Conservation (phyloP, 2,329 filamentous ascomycete genomes). For the Aureobasidium sp. region DNA sequence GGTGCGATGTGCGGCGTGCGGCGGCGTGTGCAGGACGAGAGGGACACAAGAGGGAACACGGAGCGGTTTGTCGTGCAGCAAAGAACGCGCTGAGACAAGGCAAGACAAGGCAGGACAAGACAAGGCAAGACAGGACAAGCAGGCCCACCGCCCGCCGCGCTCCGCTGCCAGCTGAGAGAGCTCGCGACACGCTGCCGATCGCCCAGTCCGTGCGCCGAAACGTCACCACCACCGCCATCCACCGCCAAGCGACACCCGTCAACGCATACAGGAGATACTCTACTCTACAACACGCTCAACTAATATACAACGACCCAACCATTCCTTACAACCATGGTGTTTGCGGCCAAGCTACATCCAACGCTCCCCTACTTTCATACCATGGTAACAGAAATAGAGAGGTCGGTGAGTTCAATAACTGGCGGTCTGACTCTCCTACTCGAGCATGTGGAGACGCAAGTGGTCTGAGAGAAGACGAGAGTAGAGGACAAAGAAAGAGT, state of each 20-base stretch:
- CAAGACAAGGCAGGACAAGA: not conserved
- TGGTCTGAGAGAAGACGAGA: too few species aligned
- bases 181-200: not conserved
- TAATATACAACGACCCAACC: too few species aligned
- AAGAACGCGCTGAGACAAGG: conserved; percentile 1
- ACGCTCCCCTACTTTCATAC: too few species aligned
- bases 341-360: too few species aligned
- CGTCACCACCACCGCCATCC: not conserved
- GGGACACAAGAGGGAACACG: not conserved
- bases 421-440: too few species aligned
- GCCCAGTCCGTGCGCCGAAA: not conserved
- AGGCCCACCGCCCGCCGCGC: not conserved
- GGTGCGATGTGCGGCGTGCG: conserved; percentile 4
- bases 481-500: too few species aligned
- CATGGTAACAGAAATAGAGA: too few species aligned
- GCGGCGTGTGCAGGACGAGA: not conserved
- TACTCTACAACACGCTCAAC: too few species aligned
- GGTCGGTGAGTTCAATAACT: too few species aligned
- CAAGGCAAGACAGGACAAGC: not conserved
- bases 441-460: too few species aligned
- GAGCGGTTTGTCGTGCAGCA: not conserved
- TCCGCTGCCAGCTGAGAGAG: not conserved
- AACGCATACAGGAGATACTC: conserved; percentile 15
- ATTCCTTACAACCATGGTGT: too few species aligned
- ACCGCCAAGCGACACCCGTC: not conserved